phyloP scores from a whole-genome alignment of 306 rosid genomes.

The Prunus dulcis region DNA sequence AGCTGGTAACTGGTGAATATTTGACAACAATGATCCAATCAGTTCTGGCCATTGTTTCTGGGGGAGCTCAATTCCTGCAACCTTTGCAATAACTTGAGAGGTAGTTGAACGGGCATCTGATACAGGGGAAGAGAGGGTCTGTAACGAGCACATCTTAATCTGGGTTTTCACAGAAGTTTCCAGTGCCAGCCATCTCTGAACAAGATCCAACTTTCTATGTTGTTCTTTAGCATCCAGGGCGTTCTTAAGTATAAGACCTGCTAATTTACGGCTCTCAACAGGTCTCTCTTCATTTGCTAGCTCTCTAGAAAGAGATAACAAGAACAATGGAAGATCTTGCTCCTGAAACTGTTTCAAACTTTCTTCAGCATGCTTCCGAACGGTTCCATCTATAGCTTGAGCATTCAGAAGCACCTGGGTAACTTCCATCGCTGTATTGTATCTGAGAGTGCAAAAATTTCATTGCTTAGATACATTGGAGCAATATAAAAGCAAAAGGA shows the following conservation, averaged over 20 bases:
- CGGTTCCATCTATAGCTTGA: conserved; percentile 72
- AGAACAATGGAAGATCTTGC: conserved; percentile 78
- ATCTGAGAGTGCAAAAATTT: conserved; percentile 11
- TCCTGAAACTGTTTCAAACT: conserved; percentile 84
- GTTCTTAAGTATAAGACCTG: conserved; percentile 83
- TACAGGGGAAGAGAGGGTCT: conserved; percentile 62
- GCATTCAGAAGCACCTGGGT: conserved; percentile 80
- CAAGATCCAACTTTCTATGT: conserved; percentile 69
- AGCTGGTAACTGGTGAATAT: conserved; percentile 71
- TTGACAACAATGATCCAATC: conserved; percentile 70
- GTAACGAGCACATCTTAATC: conserved; percentile 67
- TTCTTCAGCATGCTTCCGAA: conserved; percentile 84
- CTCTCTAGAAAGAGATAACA: conserved; percentile 78
- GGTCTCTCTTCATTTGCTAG: conserved; percentile 81
- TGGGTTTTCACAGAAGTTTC: conserved; percentile 62
- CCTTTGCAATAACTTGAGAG: conserved; percentile 82
- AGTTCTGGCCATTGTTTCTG: conserved; percentile 89
- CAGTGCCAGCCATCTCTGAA: conserved; percentile 77
- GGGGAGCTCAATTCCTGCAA: conserved; percentile 90
- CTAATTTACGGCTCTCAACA: conserved; percentile 82
- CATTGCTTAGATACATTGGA: neutral
- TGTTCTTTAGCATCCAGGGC: conserved; percentile 92
- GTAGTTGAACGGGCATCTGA: conserved; percentile 80
- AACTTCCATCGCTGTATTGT: conserved; percentile 68
- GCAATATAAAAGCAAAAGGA: neutral